Evolutionary conservation across 1,284 basidiomycete species (phyloP).

Genomic region (Flammula alnicola): DNA sequence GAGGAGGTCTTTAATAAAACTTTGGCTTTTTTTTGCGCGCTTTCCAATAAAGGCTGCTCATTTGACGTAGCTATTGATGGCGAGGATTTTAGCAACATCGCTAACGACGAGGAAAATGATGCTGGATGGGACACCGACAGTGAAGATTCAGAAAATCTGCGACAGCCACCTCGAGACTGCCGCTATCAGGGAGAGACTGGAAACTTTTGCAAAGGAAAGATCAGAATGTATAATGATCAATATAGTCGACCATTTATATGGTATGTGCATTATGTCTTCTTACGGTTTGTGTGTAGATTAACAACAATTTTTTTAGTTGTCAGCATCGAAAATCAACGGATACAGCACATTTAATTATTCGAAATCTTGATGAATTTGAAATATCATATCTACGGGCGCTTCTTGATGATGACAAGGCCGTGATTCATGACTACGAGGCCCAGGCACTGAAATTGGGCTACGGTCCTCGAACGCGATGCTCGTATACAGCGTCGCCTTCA

Average conservation of each 20-base stretch:
- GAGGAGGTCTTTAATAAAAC: conserved; percentile 25
- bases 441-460: conserved; percentile 19
- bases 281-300: not conserved
- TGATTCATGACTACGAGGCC: not conserved
- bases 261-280: not conserved
- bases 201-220: conserved; percentile 2
- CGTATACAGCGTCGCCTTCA: conserved; percentile 18
- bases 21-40: conserved; percentile 26
- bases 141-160: not conserved
- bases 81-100: not conserved
- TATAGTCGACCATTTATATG: not conserved
- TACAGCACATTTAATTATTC: conserved; percentile 23
- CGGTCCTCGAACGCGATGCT: conserved; percentile 25
- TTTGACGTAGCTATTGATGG: conserved; percentile 6
- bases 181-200: not conserved
- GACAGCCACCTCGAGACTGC: not conserved
- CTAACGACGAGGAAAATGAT: not conserved
- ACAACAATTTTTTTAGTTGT: conserved; percentile 6
- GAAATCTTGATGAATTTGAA: conserved; percentile 28
- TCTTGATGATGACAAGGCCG: conserved; percentile 13
- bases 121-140: not conserved
- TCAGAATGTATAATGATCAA: not conserved
- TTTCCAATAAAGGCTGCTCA: conserved; percentile 21
- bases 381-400: conserved; percentile 26
- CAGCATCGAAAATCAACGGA: conserved; percentile 12